phyloP scores from a whole-genome alignment of 345 rosid genomes.

The Eucalyptus marginata region DNA sequence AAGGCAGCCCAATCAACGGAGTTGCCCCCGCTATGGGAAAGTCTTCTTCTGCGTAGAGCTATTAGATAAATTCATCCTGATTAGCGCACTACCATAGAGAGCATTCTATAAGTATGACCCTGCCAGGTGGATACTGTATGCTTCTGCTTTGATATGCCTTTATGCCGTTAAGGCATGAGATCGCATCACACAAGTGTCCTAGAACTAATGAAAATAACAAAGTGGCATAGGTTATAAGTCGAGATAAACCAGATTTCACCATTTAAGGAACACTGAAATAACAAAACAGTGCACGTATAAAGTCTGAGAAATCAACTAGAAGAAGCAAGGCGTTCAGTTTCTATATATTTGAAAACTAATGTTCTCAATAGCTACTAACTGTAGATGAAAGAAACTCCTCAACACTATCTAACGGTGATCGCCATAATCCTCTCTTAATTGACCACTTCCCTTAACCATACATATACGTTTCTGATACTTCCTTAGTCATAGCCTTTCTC shows the following conservation, averaged over 20 bases:
- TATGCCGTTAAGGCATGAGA: background rate
- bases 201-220: background rate
- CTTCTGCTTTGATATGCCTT: background rate
- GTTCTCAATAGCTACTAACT: background rate
- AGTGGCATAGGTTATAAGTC: background rate
- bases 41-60: constrained; percentile 14
- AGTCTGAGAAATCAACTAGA: background rate
- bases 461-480: background rate
- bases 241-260: background rate
- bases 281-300: background rate
- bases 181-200: background rate
- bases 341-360: background rate
- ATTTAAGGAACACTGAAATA: background rate
- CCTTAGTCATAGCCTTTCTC: background rate
- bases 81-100: background rate
- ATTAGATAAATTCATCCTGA: background rate
- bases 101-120: background rate
- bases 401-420: background rate
- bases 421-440: background rate
- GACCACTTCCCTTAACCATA: background rate
- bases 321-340: background rate
- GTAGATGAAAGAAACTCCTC: background rate
- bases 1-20: constrained; percentile 90
- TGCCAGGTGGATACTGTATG: background rate
- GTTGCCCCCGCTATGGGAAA: constrained; percentile 26